Evolutionary conservation across 257 asterid genomes (phyloP), one percentile per base, ranked within the genome.

Genomic region (Thymus quinquecostatus): DNA sequence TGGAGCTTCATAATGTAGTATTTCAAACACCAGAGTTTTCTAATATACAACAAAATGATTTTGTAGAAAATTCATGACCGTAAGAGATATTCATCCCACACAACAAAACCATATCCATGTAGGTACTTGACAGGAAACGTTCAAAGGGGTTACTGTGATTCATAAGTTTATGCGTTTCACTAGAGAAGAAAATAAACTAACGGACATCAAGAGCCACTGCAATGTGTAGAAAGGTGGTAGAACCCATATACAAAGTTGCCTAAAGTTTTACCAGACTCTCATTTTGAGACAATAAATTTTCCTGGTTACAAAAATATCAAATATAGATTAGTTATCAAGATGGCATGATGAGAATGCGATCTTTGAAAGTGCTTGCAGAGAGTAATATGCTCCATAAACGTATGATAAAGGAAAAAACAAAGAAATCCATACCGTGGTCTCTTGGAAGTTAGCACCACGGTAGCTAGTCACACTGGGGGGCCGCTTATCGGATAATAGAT

Each of bases 371-470:
- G 43, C 56, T 60, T 44, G 65, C 49, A 60, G 14, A 66, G 48
- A 74, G 68, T 49, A 8, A 47, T 44, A 54, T 48, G 61, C 53
- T 59, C 10, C 33, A 49, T n/a, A 9, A 43, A 44, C 4, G 36
- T 36, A 57, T 53, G 28, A 27, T 51, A 48, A 21, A 8, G 30
- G 68, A 6, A 11, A 34, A 44, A 44, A 41, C 21, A 21, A 21
- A 21, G 14, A 38, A 49, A 51, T 45, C 54, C 74, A 28, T 86
- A 88, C 98, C 95, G 81, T 60, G 28, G 98, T 71, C 78, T 92
- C 98, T 79, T 80, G 85, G 75, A 88, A 83, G 74, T 88, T 94
- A 66, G 84, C 95, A 73, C 93, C 90, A 53, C 87, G 86, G 81
- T 92, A 92, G 73, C 95, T 96, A 65, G 86, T 83, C 60, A 90